Conservation (phyloP, 129 eudicot species). For the Flaveria robusta region DNA sequence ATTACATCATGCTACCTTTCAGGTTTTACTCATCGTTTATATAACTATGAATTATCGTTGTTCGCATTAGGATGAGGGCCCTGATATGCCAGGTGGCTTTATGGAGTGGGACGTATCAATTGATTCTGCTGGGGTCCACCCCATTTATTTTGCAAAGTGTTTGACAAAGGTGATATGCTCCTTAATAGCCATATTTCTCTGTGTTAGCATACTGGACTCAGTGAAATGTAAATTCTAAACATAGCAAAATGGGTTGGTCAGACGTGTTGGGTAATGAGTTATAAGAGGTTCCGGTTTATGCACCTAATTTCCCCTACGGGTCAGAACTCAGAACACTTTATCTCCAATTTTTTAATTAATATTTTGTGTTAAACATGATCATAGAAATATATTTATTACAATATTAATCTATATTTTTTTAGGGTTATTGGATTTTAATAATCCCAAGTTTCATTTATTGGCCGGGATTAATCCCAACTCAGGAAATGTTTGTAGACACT, state of each 20-base stretch:
- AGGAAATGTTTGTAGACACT: too few relatives aligned
- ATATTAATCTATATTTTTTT: background rate
- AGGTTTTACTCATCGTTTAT: background rate
- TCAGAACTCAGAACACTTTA: background rate
- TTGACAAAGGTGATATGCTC: conserved; percentile 61
- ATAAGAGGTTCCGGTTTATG: background rate
- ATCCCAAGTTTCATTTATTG: too few relatives aligned
- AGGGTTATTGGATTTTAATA: too few relatives aligned
- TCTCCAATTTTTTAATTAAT: background rate
- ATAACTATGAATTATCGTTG: background rate
- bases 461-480: too few relatives aligned
- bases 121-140: conserved; percentile 49
- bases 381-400: background rate
- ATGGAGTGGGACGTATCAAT: conserved; percentile 54
- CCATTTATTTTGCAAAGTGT: conserved; percentile 77
- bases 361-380: background rate
- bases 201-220: background rate
- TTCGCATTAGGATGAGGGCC: conserved; percentile 46
- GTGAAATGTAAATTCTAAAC: conserved; percentile 1
- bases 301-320: background rate
- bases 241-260: background rate
- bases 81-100: conserved; percentile 37
- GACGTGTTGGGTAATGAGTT: background rate
- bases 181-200: conserved; percentile 11
- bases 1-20: conserved; percentile 15